Conservation (phyloP, 345 rosid species). For the Eucalyptus marginata region DNA sequence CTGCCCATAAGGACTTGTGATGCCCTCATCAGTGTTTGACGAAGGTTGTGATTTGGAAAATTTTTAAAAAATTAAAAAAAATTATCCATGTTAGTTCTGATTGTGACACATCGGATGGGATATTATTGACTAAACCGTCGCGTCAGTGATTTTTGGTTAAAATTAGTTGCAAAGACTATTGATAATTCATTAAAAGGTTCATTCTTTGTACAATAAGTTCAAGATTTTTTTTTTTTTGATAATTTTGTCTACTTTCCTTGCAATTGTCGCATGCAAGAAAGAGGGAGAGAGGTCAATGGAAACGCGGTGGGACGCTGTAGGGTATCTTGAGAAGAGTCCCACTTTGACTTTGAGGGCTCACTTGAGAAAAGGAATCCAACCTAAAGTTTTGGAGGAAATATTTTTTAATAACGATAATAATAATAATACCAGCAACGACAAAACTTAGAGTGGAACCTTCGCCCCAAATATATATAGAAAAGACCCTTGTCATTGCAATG, state of each 20-base stretch:
- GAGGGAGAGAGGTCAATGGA: neutral
- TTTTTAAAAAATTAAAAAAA: neutral
- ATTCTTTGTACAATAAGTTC: too few species aligned
- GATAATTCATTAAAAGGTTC: neutral
- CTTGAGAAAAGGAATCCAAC: neutral
- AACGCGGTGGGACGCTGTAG: neutral
- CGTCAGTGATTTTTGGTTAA: fast-evolving
- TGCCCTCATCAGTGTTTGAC: fast-evolving
- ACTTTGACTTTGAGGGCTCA: neutral
- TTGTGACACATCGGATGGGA: neutral
- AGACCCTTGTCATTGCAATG: neutral
- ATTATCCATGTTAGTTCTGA: fast-evolving
- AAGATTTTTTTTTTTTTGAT: too few species aligned
- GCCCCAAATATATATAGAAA: neutral
- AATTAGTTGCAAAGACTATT: neutral
- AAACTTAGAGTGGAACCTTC: neutral
- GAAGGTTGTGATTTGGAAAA: neutral
- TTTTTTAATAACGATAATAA: neutral
- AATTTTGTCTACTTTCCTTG: neutral
- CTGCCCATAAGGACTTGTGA: neutral
- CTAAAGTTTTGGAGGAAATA: neutral
- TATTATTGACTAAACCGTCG: too few species aligned
- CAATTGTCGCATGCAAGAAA: neutral
- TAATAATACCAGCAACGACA: neutral
- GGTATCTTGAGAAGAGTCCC: neutral